Evolutionary conservation across 306 rosid genomes (phyloP), one percentile per base, ranked within the genome.

Genomic region (Trifolium fragiferum): DNA sequence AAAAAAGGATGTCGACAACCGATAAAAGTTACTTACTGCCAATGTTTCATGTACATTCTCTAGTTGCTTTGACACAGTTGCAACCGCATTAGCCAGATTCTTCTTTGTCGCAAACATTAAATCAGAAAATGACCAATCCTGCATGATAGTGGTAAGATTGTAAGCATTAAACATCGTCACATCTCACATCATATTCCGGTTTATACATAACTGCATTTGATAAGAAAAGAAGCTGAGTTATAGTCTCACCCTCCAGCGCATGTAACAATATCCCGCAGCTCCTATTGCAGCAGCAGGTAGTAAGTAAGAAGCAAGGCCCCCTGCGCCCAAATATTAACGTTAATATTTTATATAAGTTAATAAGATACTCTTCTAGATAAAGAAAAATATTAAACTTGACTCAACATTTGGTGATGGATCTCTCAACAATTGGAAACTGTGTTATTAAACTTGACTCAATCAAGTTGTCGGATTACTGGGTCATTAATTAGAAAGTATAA

Each of bases 51-150:
- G 84, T 75, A 90, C 89, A 51, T 84, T 74, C 76, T 92, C 96
- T 53, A 92, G 81, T 76, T 92, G 96, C 75, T 87, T 87, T 40
- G 96, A 77, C 50, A 92, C 93, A 9, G 81, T 80, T 40, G 83
- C 73, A 43, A 90, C 84, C 78, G 92, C 96, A 81, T 84, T 88
- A 12, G 82, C 89, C 98, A 87, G 90, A 73, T 87, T 92, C 69
- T 80, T 83, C 87, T 83, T 90, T 15, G 96, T 92, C 65, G 90
- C 98, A 81, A 84, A 92, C 98, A 92, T 90, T 43, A 90, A 85
- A 76, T 92, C 96, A 8, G 96, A 87, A 71, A 90, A 76, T 63
- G 93, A 88, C 90, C 82, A 90, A 33, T 90, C 90, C 92, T 90
- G 85, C 66, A 80, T 35, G 8, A 60, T n/a, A 64, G 38, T 40